These are phyloP conservation scores for Westerdykella aurantiaca DNA, from an alignment of 2,329 filamentous ascomycete genomes.

Conservation along the genomic window DNA sequence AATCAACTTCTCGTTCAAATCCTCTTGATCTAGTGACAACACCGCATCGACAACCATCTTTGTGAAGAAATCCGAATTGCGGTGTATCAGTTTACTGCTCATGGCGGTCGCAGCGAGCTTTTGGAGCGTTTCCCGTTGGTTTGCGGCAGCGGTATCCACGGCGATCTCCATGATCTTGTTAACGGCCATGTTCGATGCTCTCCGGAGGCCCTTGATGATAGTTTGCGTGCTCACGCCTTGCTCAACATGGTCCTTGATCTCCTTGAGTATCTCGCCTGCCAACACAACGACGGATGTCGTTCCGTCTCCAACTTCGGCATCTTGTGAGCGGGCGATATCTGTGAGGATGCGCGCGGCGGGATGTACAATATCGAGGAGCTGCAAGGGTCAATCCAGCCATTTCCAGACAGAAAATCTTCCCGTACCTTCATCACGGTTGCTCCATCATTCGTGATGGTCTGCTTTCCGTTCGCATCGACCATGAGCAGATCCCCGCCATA, in stretches of 20 bases:
- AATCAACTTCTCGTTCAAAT: slow-evolving; percentile 96
- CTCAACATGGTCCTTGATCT: slow-evolving; percentile 93
- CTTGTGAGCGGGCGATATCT: slow-evolving; percentile 97
- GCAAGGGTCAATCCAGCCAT: slow-evolving; percentile 2
- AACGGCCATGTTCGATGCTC: slow-evolving; percentile 81
- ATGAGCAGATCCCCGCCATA: slow-evolving; percentile 96
- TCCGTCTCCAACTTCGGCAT: slow-evolving; percentile 96
- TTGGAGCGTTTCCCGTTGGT: slow-evolving; percentile 77
- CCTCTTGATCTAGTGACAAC: slow-evolving; percentile 88
- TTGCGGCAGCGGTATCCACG: slow-evolving; percentile 73
- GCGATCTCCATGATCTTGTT: slow-evolving; percentile 99
- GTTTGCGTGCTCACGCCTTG: slow-evolving; percentile 95
- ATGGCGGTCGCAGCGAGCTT: slow-evolving; percentile 94
- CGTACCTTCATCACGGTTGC: slow-evolving; percentile 96
- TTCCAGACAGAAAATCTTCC: too few species aligned
- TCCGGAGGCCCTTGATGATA: slow-evolving; percentile 92
- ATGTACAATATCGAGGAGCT: slow-evolving; percentile 98
- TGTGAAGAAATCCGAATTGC: slow-evolving; percentile 94
- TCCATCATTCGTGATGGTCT: slow-evolving; percentile 98
- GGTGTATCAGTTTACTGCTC: slow-evolving; percentile 99
- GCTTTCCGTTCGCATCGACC: slow-evolving; percentile 89
- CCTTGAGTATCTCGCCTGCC: slow-evolving; percentile 95
- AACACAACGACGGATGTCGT: slow-evolving; percentile 96
- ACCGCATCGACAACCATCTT: slow-evolving; percentile 92
- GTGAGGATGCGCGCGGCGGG: slow-evolving; percentile 94